Base-by-base conservation (phyloP, 192 early-diverging fungal species). In the Backusella australiensis region DNA sequence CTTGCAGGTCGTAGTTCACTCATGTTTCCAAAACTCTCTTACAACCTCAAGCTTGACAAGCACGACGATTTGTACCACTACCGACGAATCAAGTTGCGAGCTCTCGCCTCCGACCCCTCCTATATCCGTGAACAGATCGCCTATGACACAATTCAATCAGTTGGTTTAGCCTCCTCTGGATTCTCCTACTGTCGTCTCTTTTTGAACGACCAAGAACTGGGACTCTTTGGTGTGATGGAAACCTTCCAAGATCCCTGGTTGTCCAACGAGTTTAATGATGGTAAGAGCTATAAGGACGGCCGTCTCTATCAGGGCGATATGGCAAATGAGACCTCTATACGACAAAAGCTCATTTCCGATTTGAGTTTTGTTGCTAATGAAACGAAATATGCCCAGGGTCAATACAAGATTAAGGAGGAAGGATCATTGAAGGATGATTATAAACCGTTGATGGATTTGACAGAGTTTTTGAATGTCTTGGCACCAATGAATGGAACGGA, bases 121-220 rank as follows among this genome's bases (percentile, higher is more conserved):
- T 78, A 69, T 46, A 78, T 78, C 2, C 71, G 77, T 14, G 77
- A 78, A 63, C 67, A 74, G 32, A 6, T 78, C 3, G 72, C 32
- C 12, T 78, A 78, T 42, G 77, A 78, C 36, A 42, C 56, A 3
- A n/a, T 78, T 3, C 1, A 23, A 32, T 15, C 49, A 34, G 77
- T 46, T 3, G 77, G 77, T 15, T 14, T 67, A 8, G 52, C 77
- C 6, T 63, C 66, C 4, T 52, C 72, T 17, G 46, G 67, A 2
- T 35, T 26, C 17, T 69, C 63, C 2, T 78, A 29, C 7, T 39
- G 29, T 42, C 73, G 77, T 14, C 42, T 78, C 0, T 17, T 73
- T 21, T 29, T 78, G 6, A 78, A 78, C 23, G 34, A 69, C 15
- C 56, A 67, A 35, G 41, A 72, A 23, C 29, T 73, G 0, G 77